Conservation (phyloP, 2,329 filamentous ascomycete genomes). For the Xylaria arbuscula region DNA sequence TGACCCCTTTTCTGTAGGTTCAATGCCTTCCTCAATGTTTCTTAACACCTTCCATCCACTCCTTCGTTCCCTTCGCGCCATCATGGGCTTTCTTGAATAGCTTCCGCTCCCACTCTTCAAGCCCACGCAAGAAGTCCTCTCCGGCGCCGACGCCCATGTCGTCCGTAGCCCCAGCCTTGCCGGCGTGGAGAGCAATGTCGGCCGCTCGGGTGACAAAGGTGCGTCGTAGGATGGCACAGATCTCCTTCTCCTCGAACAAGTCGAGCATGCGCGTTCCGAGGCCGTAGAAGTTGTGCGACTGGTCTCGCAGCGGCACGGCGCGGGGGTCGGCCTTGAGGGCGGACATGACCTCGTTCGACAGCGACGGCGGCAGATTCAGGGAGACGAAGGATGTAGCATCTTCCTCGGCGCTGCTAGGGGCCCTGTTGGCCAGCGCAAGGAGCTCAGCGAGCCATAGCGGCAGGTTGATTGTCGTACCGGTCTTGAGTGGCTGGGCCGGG, state of each 20-base stretch:
- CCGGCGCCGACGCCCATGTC: constrained; percentile 66
- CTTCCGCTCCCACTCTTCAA: constrained; percentile 90
- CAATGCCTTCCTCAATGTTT: constrained; percentile 46
- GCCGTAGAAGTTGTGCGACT: constrained; percentile 88
- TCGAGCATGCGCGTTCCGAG: constrained; percentile 88
- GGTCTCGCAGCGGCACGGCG: constrained; percentile 83
- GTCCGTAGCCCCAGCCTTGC: constrained; percentile 79
- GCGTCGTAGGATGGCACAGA: constrained; percentile 79
- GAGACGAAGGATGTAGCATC: constrained; percentile 72
- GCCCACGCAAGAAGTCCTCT: constrained; percentile 84
- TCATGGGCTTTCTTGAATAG: constrained; percentile 81
- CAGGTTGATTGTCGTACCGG: constrained; percentile 81
- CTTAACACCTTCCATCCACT: constrained; percentile 75
- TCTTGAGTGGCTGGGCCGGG: constrained; percentile 75
- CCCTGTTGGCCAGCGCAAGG: constrained; percentile 75
- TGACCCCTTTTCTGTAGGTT: not conserved
- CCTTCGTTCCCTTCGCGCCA: constrained; percentile 74
- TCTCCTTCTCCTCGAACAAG: constrained; percentile 82
- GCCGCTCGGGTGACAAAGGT: constrained; percentile 84
- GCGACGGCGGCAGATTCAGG: constrained; percentile 81
- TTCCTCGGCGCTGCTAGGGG: constrained; percentile 51
- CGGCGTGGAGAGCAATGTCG: constrained; percentile 88
- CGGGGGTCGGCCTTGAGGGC: constrained; percentile 91
- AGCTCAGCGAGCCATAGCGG: constrained; percentile 96
- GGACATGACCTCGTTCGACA: constrained; percentile 83